Evolutionary conservation across 306 rosid genomes (phyloP), one percentile per base, ranked within the genome.

Genomic region (Begonia masoniana): DNA sequence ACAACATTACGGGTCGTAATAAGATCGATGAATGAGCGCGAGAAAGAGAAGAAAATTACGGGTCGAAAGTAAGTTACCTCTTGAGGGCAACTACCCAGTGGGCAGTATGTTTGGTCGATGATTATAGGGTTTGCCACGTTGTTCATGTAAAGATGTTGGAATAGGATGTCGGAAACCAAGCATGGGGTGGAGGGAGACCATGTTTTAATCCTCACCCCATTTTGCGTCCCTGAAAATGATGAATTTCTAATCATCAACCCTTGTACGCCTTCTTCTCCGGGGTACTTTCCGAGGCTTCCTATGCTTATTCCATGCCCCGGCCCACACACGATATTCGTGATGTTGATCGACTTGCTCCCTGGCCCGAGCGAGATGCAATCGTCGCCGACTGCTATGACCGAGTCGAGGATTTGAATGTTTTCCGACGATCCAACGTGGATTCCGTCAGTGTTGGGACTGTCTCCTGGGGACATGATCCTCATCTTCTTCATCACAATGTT

Each of bases 391-490:
- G 52, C 45, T 15, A 74, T 70, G 26, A 7, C 0, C 0, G 76
- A 62, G 2, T 62, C 12, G 31, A n/a, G 13, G 43, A 70, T 59
- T 13, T 31, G 4, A 4, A 70, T 10, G 54, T 36, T 14, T 10
- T n/a, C 43, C 4, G 80, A 58, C 2, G 1, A 0, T 0, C 57
- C 71, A 4, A 74, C 4, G 56, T 69, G 74, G 49, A 74, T 69
- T 52, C 75, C 79, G 12, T 69, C 79, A 6, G 72, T 74, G 65
- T 70, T 69, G 15, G 79, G 76, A 31, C 76, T 70, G 23, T 70
- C 39, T 3, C 8, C 62, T 1, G 76, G 80, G 2, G 73, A 61
- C 23, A 5, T 14, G 12, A 74, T 15, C n/a, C 16, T 24, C 13
- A 74, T n/a, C 24, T 47, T 21, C 0, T 15, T 23, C 6, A 72